Evolutionary conservation across 2,329 filamentous ascomycete species (phyloP).

Genomic region (Meredithiella fracta): DNA sequence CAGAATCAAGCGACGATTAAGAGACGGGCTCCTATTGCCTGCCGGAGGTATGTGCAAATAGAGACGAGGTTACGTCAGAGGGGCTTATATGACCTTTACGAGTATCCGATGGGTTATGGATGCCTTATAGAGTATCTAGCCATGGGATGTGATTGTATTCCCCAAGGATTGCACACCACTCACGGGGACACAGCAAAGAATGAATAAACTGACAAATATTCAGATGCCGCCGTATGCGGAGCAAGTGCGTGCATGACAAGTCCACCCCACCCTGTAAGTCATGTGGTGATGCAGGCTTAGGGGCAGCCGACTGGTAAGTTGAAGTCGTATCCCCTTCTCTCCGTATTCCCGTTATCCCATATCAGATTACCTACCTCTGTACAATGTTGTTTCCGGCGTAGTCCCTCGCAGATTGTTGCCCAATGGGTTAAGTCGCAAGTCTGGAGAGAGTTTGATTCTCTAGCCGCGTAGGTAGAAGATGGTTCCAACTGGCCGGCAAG

Average conservation of each 20-base stretch:
- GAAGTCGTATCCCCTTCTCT: background rate
- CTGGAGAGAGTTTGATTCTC: too few species aligned
- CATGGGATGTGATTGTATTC: too few species aligned
- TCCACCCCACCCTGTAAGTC: slow-evolving; percentile 33
- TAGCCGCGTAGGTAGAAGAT: too few species aligned
- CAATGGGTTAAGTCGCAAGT: too few species aligned
- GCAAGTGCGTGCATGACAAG: slow-evolving; percentile 37
- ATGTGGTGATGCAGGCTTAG: slow-evolving; percentile 33
- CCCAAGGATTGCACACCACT: background rate
- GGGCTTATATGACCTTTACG: too few species aligned
- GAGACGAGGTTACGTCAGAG: too few species aligned
- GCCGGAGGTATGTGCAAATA: slow-evolving; percentile 34
- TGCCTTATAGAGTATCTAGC: too few species aligned
- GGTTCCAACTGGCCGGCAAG: too few species aligned
- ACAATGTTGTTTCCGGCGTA: too few species aligned
- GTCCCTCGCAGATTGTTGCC: too few species aligned
- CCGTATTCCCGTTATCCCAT: background rate
- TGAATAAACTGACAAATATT: background rate
- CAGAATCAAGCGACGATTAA: slow-evolving; percentile 22
- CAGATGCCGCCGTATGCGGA: slow-evolving; percentile 38
- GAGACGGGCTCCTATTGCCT: slow-evolving; percentile 35
- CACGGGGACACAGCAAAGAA: slow-evolving; percentile 5
- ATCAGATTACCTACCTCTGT: too few species aligned
- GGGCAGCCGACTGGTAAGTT: slow-evolving; percentile 33
- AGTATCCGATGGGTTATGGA: slow-evolving; percentile 5